phyloP scores from a whole-genome alignment of 805 yeast species.

The Zygoascus biomembranicola region DNA sequence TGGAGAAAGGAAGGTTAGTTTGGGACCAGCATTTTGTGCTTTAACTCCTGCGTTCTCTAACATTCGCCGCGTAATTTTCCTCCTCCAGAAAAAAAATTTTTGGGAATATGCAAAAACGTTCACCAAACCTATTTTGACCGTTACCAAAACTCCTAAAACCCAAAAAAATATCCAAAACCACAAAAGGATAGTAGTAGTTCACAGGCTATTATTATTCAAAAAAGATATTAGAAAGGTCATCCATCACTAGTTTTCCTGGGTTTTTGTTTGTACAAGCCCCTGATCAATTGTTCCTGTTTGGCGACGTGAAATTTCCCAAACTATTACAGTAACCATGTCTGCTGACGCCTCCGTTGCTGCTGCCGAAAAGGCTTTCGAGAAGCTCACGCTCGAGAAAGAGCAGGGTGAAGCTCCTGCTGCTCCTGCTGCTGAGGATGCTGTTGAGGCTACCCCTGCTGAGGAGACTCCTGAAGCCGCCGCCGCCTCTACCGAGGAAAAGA shows the following conservation, averaged over 20 bases:
- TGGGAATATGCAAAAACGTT: background rate
- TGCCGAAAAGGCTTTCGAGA: constrained; percentile 30
- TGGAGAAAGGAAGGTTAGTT: no score
- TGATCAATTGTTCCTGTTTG: background rate
- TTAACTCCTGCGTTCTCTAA: background rate
- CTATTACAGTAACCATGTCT: constrained; percentile 16
- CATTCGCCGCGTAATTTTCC: background rate
- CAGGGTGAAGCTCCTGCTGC: constrained; percentile 19
- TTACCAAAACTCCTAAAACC: background rate
- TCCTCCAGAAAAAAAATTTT: background rate
- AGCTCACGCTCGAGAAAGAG: constrained; percentile 23
- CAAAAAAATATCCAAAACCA: background rate
- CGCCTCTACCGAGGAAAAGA: constrained; percentile 20
- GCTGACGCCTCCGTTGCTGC: constrained; percentile 29
- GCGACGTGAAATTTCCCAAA: background rate
- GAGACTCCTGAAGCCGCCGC: constrained; percentile 15
- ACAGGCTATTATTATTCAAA: background rate
- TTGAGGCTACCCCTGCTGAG: constrained; percentile 33
- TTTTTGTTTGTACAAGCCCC: background rate
- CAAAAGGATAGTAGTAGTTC: background rate
- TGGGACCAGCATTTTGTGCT: no score
- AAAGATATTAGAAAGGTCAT: background rate
- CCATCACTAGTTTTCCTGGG: background rate
- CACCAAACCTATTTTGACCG: background rate
- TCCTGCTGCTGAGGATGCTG: constrained; percentile 46